Base-by-base conservation (phyloP, 495 filamentous ascomycete genomes). In the Pseudoneurospora amorphoporcata region DNA sequence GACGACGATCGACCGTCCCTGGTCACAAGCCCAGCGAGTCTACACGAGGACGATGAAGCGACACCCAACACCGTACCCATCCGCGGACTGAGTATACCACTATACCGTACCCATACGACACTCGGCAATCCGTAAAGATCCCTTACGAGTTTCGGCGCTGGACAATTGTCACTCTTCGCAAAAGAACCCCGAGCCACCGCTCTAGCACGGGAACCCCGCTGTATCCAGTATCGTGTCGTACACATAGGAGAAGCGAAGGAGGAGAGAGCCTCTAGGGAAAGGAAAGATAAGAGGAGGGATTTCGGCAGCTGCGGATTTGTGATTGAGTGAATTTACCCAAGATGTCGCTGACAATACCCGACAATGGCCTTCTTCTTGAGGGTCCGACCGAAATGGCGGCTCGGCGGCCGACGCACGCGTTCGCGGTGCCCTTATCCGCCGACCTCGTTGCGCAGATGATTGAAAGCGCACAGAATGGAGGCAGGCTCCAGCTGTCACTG, bases 361-460 rank as follows among this genome's bases (percentile, higher is more conserved):
- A 84, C 16, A 71, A 72, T 69, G 84, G 84, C 76, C 76, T 86
- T 73, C 73, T 82, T 71, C 72, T 86, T 72, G 83, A 84, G 75
- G 80, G 82, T 78, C 80, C 83, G 72, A 75, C 79, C 68, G 80
- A 76, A 53, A 72, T 72, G 68, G 79, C 71, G 74, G 77, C 74
- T 39, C 72, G 74, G 68, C 82, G 84, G 65, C 83, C 84, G 17
- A 71, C 75, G 69, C 84, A 85, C 74, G 84, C 84, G 8, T 89
- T 94, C 83, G 89, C 89, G 73, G 80, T 94, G 72, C 87, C 87
- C 37, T 80, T 94, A 72, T 87, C 84, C 73, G 87, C 92, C 79
- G 86, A 81, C 72, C 85, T 90, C 40, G 87, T 93, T 73, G 88
- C 92, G 76, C 88, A 92, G 39, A 87, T 94, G 80, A 89, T 93